phyloP scores from a whole-genome alignment of 208 protist species.

The Crithidia expoeki region DNA sequence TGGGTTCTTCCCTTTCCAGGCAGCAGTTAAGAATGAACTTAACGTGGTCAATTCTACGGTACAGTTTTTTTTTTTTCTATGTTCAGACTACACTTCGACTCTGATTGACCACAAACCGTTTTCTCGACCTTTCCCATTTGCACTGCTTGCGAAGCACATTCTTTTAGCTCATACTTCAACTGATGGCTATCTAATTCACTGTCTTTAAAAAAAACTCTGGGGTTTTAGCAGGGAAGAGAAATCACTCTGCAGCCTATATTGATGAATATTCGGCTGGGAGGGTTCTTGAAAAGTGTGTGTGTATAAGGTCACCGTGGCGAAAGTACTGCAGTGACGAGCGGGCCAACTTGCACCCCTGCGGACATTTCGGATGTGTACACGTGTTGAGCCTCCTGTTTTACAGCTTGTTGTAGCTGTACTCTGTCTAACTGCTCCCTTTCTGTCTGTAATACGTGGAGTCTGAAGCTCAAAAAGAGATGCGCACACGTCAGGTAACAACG shows the following conservation, averaged over 20 bases:
- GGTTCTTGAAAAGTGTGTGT: not conserved
- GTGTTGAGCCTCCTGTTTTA: conserved; percentile 24
- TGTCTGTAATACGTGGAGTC: not conserved
- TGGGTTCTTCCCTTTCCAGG: not conserved
- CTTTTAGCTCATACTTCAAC: no score
- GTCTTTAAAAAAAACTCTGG: no score
- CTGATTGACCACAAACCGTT: no score
- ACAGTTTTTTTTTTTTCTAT: not conserved
- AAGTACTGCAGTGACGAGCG: conserved; percentile 35
- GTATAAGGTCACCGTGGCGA: conserved; percentile 21
- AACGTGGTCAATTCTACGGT: not conserved
- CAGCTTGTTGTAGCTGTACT: not conserved
- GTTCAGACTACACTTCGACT: not conserved
- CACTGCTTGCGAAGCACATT: no score
- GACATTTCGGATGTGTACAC: conserved; percentile 42
- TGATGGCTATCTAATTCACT: no score
- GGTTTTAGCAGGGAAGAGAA: no score
- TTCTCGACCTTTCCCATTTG: no score
- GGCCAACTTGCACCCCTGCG: conserved; percentile 31
- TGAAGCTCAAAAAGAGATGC: not conserved
- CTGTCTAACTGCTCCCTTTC: not conserved
- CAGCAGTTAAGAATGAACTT: not conserved
- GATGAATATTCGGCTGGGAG: not conserved
- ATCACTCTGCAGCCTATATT: no score
- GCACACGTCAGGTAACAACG: no score